phyloP scores from a whole-genome alignment of 805 yeast species.

The Nakazawaea peltata region DNA sequence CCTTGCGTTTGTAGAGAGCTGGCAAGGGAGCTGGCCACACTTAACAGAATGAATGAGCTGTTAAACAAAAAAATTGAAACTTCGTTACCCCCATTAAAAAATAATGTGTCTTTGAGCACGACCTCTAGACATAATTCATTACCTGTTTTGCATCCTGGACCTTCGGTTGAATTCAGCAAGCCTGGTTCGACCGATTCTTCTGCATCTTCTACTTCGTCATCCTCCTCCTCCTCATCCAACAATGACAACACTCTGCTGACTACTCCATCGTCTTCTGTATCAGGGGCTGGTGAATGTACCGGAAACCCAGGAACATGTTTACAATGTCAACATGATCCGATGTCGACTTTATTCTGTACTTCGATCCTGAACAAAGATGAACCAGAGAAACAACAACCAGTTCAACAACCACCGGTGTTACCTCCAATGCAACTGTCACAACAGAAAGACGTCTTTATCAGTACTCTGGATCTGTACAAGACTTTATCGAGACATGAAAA shows the following conservation, averaged over 20 bases:
- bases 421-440: neutral
- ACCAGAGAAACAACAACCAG: conserved; percentile 11
- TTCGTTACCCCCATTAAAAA: conserved; percentile 13
- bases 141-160: conserved; percentile 61
- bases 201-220: conserved; percentile 4
- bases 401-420: neutral
- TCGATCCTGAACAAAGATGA: conserved; percentile 58
- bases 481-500: conserved; percentile 77
- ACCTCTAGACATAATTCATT: conserved; percentile 30
- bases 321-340: conserved; percentile 80
- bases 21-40: conserved; percentile 40
- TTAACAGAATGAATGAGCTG: conserved; percentile 17
- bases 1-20: conserved; percentile 90
- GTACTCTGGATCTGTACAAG: conserved; percentile 86
- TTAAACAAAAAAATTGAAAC: conserved; percentile 6
- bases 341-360: conserved; percentile 83
- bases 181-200: conserved; percentile 12
- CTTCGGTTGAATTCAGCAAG: conserved; percentile 39
- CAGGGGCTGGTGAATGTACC: conserved; percentile 38
- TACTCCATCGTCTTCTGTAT: conserved; percentile 14
- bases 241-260: conserved; percentile 1
- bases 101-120: too few relatives aligned
- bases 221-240: conserved; percentile 16
- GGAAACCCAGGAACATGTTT: conserved; percentile 85
- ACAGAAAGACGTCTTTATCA: conserved; percentile 40